A percentile compares a stretch with the other conserved stretches of the same genome.
These are phyloP conservation scores for Rhexocercosporidium sp. DNA, from an alignment of 2,329 filamentous ascomycete genomes.

Conservation along the genomic window DNA sequence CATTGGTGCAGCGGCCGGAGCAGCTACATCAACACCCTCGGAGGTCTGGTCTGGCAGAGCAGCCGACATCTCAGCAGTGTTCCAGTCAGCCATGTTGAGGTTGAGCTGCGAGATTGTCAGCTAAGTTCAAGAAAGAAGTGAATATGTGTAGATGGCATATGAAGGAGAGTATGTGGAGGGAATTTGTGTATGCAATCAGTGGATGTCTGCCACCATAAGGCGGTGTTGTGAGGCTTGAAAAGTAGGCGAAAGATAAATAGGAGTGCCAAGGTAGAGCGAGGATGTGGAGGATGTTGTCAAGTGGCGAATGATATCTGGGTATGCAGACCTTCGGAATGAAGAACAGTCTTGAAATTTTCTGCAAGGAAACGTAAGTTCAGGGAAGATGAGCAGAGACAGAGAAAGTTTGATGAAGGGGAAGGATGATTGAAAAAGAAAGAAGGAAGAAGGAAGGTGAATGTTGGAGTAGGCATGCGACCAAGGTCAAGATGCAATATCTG, in stretches of 20 bases:
- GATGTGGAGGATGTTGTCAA: neutral
- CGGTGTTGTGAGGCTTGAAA: no score
- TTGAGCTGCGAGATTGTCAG: neutral
- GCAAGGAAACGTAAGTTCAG: neutral
- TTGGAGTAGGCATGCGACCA: neutral
- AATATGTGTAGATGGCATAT: neutral
- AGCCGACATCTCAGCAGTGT: constrained; percentile 39
- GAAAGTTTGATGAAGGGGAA: neutral
- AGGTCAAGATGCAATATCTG: neutral
- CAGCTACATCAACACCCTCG: constrained; percentile 12
- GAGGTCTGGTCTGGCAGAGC: constrained; percentile 39
- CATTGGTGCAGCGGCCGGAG: constrained; percentile 3
- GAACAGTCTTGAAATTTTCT: neutral
- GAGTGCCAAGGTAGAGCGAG: neutral
- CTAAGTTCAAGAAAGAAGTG: neutral
- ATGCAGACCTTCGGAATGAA: constrained; percentile 2
- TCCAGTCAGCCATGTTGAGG: constrained; percentile 25
- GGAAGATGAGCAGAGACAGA: neutral
- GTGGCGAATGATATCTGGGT: neutral
- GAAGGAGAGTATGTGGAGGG: neutral
- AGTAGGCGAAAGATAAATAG: neutral
- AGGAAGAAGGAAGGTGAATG: neutral
- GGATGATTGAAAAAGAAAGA: neutral
- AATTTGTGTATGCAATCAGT: neutral
- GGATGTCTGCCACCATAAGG: neutral